Evolutionary conservation across 192 early-diverging fungal species (phyloP).

Genomic region (Chytriomyces confervae): DNA sequence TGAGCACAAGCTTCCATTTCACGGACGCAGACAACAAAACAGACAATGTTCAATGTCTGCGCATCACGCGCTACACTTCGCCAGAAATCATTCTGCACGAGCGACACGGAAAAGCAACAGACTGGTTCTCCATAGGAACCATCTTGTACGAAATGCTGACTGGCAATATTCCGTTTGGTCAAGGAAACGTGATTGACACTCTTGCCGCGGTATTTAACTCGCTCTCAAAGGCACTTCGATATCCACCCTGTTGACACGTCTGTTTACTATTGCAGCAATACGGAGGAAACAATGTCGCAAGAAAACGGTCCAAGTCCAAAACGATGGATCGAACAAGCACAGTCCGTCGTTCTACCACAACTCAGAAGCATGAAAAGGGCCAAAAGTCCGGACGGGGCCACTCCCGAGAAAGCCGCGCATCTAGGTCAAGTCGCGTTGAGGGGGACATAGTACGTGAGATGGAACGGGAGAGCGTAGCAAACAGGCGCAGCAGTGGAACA

Average conservation of each 20-base stretch:
- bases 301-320: background rate
- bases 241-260: no score
- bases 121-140: conserved; percentile 32
- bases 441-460: no score
- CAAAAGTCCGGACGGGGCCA: no score
- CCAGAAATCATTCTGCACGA: conserved; percentile 34
- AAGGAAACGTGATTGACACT: conserved; percentile 37
- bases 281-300: background rate
- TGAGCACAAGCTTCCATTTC: conserved; percentile 12
- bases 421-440: no score
- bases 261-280: background rate
- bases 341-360: no score
- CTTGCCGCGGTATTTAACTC: conserved; percentile 13
- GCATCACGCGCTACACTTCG: conserved; percentile 19
- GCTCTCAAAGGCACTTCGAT: no score
- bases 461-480: no score
- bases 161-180: conserved; percentile 32
- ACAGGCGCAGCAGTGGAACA: no score
- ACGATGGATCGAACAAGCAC: background rate
- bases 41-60: conserved; percentile 8
- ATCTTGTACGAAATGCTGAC: conserved; percentile 35
- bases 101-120: conserved; percentile 4
- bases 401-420: no score
- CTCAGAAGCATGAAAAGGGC: no score
- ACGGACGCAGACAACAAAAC: conserved; percentile 5